Evolutionary conservation across 768 basidiomycete species (phyloP), one percentile per base, ranked within the genome.

Genomic region (Russula sp.): DNA sequence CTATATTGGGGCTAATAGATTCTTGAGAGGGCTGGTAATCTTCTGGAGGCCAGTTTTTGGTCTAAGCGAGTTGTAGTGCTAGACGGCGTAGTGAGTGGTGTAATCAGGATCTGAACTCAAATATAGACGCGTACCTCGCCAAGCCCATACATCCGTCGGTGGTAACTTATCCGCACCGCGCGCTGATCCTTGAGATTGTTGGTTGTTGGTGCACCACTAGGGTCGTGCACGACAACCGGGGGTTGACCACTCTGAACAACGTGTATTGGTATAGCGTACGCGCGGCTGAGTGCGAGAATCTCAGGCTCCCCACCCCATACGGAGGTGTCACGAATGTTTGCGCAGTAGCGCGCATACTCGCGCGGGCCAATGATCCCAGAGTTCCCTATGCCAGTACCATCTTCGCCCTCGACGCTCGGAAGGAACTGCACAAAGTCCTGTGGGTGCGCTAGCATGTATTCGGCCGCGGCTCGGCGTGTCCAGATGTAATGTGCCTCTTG

Each of bases 251-350:
- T 85, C 74, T 98, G 97, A 14, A 98, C 80, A 59, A 99, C 90
- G 73, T 96, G 88, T 55, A 99, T 94, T 0, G 94, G 89, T 44
- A 95, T 77, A 60, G 86, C 82, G 74, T 83, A 98, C 34, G 86
- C 84, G 57, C 88, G 80, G 72, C 89, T 88, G 18, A 98, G 79
- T 3, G 97, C 97, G 69, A 90, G 81, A 36, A 99, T 94, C 81
- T 98, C 97, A 8, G 94, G 95, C 77, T 98, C 94, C 40, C 97
- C 96, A 55, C 97, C 97, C 97, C 97, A 98, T 34, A 86, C 83
- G n/a, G 85, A 88, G 26, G 94, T 95, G 72, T 88, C 81, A 48
- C 86, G 85, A 32, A 99, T 86, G 13, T 81, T 79, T 61, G 77
- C 75, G 73, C 94, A 97, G 73, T 99, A 98, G 59, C 77, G 76